Conservation (phyloP, 2,329 filamentous ascomycete species). For the Botrytis medusae region DNA sequence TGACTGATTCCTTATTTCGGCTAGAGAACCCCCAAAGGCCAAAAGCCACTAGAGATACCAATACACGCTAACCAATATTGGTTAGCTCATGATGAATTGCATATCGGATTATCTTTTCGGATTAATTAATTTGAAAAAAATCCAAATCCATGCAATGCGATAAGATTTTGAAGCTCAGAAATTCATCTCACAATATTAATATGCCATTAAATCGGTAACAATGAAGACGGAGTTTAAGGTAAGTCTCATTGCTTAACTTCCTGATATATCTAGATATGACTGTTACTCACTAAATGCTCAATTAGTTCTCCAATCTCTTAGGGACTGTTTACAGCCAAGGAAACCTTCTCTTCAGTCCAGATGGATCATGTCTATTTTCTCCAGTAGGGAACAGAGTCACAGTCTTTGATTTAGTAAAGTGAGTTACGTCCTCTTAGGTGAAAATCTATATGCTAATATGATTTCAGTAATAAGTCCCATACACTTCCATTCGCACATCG, state of each 20-base stretch:
- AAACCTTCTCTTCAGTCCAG: slow-evolving; percentile 93
- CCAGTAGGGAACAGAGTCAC: slow-evolving; percentile 95
- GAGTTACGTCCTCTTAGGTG: slow-evolving; percentile 15
- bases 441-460: neutral
- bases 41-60: slow-evolving; percentile 9
- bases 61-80: neutral
- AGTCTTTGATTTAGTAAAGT: slow-evolving; percentile 96
- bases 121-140: slow-evolving; percentile 22
- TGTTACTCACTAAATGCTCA: slow-evolving; percentile 33
- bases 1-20: slow-evolving; percentile 19
- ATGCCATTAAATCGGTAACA: slow-evolving; percentile 43
- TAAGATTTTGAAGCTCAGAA: slow-evolving; percentile 21
- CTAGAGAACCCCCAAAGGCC: slow-evolving; percentile 14
- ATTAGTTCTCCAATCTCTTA: slow-evolving; percentile 93
- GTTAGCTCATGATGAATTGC: neutral
- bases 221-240: slow-evolving; percentile 99
- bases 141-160: slow-evolving; percentile 17
- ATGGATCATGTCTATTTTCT: slow-evolving; percentile 93
- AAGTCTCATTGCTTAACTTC: slow-evolving; percentile 30
- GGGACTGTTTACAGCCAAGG: slow-evolving; percentile 98
- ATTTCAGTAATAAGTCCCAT: slow-evolving; percentile 74
- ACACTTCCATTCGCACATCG: slow-evolving; percentile 89
- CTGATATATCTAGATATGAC: neutral
- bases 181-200: slow-evolving; percentile 20
- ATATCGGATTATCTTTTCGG: slow-evolving; percentile 24